These are phyloP conservation scores for Trichoderma sp. DNA, from an alignment of 2,329 filamentous ascomycete genomes.

Conservation along the genomic window DNA sequence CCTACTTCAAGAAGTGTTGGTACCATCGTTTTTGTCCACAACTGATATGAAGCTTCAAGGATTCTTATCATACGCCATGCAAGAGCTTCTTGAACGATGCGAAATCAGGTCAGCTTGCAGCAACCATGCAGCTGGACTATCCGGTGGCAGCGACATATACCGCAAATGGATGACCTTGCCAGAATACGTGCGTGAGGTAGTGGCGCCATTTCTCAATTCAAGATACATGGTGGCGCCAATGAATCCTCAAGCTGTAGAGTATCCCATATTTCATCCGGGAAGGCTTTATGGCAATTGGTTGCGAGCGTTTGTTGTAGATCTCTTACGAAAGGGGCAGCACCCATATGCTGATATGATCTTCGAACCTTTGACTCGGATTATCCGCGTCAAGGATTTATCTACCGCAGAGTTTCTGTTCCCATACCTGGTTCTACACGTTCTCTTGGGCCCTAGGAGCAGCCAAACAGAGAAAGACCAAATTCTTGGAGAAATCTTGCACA, in stretches of 20 bases:
- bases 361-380: slow-evolving; percentile 75
- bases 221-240: slow-evolving; percentile 73
- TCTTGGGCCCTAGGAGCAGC: slow-evolving; percentile 67
- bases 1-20: slow-evolving; percentile 81
- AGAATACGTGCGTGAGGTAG: slow-evolving; percentile 72
- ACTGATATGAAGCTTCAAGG: slow-evolving; percentile 87
- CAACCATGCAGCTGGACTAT: slow-evolving; percentile 42
- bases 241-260: slow-evolving; percentile 58
- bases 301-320: slow-evolving; percentile 74
- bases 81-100: slow-evolving; percentile 79
- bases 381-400: slow-evolving; percentile 80
- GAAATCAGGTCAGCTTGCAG: slow-evolving; percentile 64
- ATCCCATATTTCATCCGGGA: slow-evolving; percentile 74
- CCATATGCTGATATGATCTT: slow-evolving; percentile 77
- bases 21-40: slow-evolving; percentile 87
- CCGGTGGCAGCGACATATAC: slow-evolving; percentile 61
- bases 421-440: slow-evolving; percentile 79
- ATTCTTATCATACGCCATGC: slow-evolving; percentile 92
- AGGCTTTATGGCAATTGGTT: slow-evolving; percentile 81
- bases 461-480: slow-evolving; percentile 66
- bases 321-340: slow-evolving; percentile 76
- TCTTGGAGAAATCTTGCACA: slow-evolving; percentile 69
- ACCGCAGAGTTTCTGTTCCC: slow-evolving; percentile 88
- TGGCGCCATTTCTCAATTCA: slow-evolving; percentile 87
- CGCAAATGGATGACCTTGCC: slow-evolving; percentile 78